Conservation (phyloP, 768 basidiomycete species). For the Russula compacta region DNA sequence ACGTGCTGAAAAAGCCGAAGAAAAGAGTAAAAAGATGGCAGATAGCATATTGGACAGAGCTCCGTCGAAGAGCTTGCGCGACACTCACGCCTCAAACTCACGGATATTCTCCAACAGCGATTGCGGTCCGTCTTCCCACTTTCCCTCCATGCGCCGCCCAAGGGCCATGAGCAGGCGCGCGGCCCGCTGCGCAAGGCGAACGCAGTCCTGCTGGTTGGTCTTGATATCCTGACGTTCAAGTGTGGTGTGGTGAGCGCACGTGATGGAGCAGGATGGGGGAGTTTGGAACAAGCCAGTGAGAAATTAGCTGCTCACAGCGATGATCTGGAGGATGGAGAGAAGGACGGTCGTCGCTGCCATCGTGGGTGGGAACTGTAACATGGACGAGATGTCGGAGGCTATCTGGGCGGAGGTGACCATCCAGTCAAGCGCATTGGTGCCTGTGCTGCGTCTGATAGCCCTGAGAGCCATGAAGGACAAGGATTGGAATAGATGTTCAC, state of each 20-base stretch:
- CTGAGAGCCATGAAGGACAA: slow-evolving; percentile 9
- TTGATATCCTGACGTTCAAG: slow-evolving; percentile 13
- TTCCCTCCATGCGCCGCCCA: slow-evolving; percentile 21
- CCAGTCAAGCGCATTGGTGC: slow-evolving; percentile 17
- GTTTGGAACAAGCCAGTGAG: not conserved
- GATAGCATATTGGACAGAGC: not conserved
- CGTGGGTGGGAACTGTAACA: slow-evolving; percentile 16
- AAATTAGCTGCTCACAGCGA: slow-evolving; percentile 4
- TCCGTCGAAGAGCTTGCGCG: not conserved
- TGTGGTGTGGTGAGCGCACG: not conserved
- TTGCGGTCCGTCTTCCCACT: slow-evolving; percentile 20
- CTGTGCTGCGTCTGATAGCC: slow-evolving; percentile 10
- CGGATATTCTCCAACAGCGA: slow-evolving; percentile 20
- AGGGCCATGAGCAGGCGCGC: slow-evolving; percentile 16
- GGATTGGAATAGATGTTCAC: not conserved
- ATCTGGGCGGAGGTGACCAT: slow-evolving; percentile 8
- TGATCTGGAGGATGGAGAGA: slow-evolving; percentile 15
- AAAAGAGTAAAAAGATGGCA: not conserved
- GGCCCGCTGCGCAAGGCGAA: slow-evolving; percentile 15
- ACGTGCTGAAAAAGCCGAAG: slow-evolving; percentile 1
- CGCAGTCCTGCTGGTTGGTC: slow-evolving; percentile 19
- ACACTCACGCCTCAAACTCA: slow-evolving; percentile 20
- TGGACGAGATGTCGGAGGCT: slow-evolving; percentile 3
- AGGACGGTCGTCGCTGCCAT: slow-evolving; percentile 14
- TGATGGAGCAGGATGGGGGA: not conserved